Conservation (phyloP, 345 rosid genomes). For the Hirschfeldia incana region DNA sequence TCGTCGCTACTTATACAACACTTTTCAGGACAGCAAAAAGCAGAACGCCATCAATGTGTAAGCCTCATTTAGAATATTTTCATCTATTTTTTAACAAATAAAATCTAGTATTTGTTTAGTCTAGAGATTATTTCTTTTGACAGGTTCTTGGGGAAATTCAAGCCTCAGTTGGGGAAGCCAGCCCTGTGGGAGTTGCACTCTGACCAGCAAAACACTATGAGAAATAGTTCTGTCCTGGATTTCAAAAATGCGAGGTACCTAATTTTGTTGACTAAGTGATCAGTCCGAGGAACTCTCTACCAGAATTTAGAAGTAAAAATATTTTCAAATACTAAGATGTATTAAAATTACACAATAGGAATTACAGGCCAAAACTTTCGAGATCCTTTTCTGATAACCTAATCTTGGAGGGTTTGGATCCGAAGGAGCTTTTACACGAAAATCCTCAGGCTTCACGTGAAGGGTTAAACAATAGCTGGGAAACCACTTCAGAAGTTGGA, state of each 20-base stretch:
- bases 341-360: background rate
- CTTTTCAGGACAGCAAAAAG: constrained; percentile 27
- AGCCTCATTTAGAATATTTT: background rate
- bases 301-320: background rate
- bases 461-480: constrained; percentile 27
- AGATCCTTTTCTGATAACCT: constrained; percentile 38
- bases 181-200: constrained; percentile 36
- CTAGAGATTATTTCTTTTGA: constrained; percentile 4
- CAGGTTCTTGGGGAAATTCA: constrained; percentile 41
- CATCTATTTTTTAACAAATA: background rate
- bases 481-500: constrained; percentile 22
- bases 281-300: too few species aligned
- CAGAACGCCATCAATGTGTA: constrained; percentile 41
- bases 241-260: constrained; percentile 24
- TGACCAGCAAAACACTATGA: constrained; percentile 26
- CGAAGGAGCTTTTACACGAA: constrained; percentile 21
- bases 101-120: background rate
- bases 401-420: constrained; percentile 18
- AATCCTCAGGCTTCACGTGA: constrained; percentile 24
- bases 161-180: constrained; percentile 29
- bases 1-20: constrained; percentile 27
- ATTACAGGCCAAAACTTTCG: constrained; percentile 34
- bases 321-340: background rate
- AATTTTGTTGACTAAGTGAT: constrained; percentile 1
- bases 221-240: constrained; percentile 30